Evolutionary conservation across 768 basidiomycete species (phyloP), one percentile per base, ranked within the genome.

Genomic region (Clavulina sp.): DNA sequence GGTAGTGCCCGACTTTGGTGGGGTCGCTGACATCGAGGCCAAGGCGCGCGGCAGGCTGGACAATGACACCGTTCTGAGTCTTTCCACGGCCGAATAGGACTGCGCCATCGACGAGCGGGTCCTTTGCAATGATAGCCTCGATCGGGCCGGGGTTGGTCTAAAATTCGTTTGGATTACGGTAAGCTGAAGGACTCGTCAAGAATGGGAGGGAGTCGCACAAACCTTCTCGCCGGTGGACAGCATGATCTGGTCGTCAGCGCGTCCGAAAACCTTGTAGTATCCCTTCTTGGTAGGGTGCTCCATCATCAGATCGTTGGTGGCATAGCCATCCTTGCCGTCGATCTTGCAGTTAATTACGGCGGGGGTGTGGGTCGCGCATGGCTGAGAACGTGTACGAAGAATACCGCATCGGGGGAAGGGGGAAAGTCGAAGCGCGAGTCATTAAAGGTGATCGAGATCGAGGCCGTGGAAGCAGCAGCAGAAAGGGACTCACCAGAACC

Each of bases 221-320:
- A 53, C 53, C 53, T 56, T 56, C 40, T 56, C 55, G 16, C 55
- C 54, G 51, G 66, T 70, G 30, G 59, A 62, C 40, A 68, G 62
- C 59, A 68, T 67, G 36, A 73, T 68, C 57, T 72, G 71, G 51
- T 73, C 72, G 51, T 73, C 72, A 5, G 58, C 60, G 16, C 73
- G 62, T 2, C 73, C 71, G 46, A 60, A 64, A 1, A 73, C 56
- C 49, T 60, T 66, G 62, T 64, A 72, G 28, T 64, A 55, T 1
- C 59, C 58, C 1, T 58, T 60, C 19, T 68, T 65, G 0, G 62
- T 63, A 4, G 72, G 70, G 56, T 74, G 71, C 4, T 58, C 65
- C 23, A 64, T 19, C 13, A 51, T 19, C 28, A 54, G 29, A 31
- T 54, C 52, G 28, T 41, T 54, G 13, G 52, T 66, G 63, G 64